Evolutionary conservation across 768 basidiomycete species (phyloP).

Genomic region (Pleurotus sapidus): DNA sequence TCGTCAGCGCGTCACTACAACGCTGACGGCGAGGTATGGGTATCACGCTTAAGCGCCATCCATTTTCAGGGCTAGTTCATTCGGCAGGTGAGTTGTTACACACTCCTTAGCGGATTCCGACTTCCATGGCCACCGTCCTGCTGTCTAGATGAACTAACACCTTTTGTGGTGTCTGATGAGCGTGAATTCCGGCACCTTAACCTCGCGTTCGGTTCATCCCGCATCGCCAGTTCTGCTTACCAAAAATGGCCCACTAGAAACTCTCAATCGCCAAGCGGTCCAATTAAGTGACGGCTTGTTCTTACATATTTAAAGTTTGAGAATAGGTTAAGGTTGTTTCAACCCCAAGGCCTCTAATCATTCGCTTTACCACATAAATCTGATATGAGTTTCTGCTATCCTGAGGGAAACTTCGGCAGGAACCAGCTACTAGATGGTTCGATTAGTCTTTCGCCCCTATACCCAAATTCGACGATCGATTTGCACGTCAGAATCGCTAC

Average conservation of each 20-base stretch:
- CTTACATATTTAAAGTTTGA: constrained; percentile 86
- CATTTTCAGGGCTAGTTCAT: constrained; percentile 91
- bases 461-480: constrained; percentile 94
- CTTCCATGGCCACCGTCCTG: too few relatives aligned
- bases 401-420: constrained; percentile 81
- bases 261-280: constrained; percentile 80
- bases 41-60: constrained; percentile 86
- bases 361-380: constrained; percentile 78
- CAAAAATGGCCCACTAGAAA: constrained; percentile 82
- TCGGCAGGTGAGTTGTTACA: too few relatives aligned
- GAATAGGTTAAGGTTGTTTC: constrained; percentile 85
- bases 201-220: constrained; percentile 69
- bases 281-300: constrained; percentile 80
- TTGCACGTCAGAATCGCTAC: constrained; percentile 96
- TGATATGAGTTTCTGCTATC: constrained; percentile 61
- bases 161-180: too few relatives aligned
- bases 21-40: constrained; percentile 81
- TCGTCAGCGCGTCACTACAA: constrained; percentile 69
- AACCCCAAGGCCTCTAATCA: constrained; percentile 91
- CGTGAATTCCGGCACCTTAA: constrained; percentile 80
- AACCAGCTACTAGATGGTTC: constrained; percentile 79
- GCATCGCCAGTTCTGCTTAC: constrained; percentile 69
- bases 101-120: too few relatives aligned
- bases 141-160: too few relatives aligned
- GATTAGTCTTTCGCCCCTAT: constrained; percentile 96